Conservation (phyloP, 1,139 yeast species). For the Candida freyschussii region DNA sequence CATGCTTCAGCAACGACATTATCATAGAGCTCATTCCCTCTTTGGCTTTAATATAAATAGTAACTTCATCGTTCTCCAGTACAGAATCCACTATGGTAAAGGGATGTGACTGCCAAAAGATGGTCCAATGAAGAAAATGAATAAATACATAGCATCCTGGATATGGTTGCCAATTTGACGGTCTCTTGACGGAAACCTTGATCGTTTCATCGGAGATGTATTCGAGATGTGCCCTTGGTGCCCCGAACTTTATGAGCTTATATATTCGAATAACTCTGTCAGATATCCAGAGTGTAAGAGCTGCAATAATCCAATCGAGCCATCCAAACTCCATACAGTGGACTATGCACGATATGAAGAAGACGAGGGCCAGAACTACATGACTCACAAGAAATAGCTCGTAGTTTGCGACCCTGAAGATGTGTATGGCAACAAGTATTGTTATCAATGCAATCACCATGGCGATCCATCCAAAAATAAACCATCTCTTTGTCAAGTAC, state of each 20-base stretch:
- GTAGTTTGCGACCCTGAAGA: conserved; percentile 49
- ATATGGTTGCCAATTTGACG: conserved; percentile 29
- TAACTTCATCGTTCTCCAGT: conserved; percentile 34
- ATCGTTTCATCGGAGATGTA: conserved; percentile 45
- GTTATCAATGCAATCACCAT: conserved; percentile 36
- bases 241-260: conserved; percentile 29
- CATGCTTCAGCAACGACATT: conserved; percentile 5
- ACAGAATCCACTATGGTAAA: conserved; percentile 37
- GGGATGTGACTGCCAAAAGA: conserved; percentile 57
- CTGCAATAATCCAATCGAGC: conserved; percentile 22
- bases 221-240: conserved; percentile 37
- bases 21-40: conserved; percentile 40
- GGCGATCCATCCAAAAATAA: conserved; percentile 50
- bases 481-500: conserved; percentile 13
- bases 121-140: conserved; percentile 36
- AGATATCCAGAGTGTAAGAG: conserved; percentile 29
- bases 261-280: conserved; percentile 31
- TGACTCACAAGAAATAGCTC: conserved; percentile 60
- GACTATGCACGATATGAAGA: conserved; percentile 51
- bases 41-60: conserved; percentile 42
- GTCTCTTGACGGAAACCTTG: conserved; percentile 29
- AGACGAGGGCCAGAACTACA: conserved; percentile 46
- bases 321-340: conserved; percentile 43
- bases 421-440: conserved; percentile 39
- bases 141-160: conserved; percentile 36